phyloP scores from a whole-genome alignment of 75 land plant genomes.

The Cunninghamia lanceolata region DNA sequence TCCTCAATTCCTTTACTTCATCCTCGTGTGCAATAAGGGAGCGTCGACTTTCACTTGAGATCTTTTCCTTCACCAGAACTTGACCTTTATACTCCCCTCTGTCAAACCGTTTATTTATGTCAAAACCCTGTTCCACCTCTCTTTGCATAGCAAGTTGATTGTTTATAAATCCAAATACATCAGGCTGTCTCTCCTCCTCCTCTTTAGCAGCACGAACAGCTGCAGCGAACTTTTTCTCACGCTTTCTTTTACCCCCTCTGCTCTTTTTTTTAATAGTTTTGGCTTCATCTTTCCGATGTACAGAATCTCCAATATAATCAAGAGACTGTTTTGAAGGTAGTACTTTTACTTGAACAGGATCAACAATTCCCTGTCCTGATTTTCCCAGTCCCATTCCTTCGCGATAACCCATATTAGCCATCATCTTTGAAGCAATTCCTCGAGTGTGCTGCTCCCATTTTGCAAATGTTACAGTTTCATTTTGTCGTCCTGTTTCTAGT shows the following conservation, averaged over 20 bases:
- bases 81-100: constrained; percentile 6
- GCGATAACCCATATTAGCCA: constrained; percentile 95
- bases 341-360: constrained; percentile 74
- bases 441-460: constrained; percentile 97
- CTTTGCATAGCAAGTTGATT: constrained; percentile 69
- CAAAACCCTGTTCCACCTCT: constrained; percentile 14
- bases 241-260: constrained; percentile 92
- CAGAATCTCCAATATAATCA: constrained; percentile 55
- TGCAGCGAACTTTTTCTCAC: constrained; percentile 82
- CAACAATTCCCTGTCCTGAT: constrained; percentile 78
- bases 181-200: constrained; percentile 50
- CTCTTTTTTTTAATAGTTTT: constrained; percentile 44
- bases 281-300: constrained; percentile 15
- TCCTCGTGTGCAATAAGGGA: constrained; percentile 71
- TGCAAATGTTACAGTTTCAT: constrained; percentile 83
- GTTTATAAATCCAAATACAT: constrained; percentile 88
- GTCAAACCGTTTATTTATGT: constrained; percentile 4
- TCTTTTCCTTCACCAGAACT: constrained; percentile 15
- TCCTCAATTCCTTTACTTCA: constrained; percentile 68
- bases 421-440: constrained; percentile 98
- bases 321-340: constrained; percentile 83
- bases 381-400: constrained; percentile 96
- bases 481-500: constrained; percentile 56
- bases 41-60: constrained; percentile 40
- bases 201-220: constrained; percentile 65